Evolutionary conservation across 495 filamentous ascomycete species (phyloP).

Genomic region (Schizothecium vesticola): DNA sequence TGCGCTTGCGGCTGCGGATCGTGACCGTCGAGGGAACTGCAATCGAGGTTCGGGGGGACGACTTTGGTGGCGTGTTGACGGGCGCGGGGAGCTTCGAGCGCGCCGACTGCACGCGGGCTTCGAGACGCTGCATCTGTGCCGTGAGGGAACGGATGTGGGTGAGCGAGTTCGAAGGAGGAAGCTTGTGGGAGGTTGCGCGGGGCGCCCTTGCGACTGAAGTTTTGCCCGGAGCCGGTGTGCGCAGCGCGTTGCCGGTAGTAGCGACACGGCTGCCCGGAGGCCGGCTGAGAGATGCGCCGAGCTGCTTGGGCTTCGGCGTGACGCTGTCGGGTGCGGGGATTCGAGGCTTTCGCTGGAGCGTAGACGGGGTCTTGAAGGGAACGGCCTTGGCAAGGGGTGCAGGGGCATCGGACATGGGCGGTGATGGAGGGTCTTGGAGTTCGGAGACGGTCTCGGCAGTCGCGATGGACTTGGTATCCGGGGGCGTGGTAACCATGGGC

Average conservation of each 20-base stretch:
- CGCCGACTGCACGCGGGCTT: constrained; percentile 88
- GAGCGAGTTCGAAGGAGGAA: constrained; percentile 80
- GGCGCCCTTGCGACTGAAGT: constrained; percentile 18
- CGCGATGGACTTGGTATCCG: constrained; percentile 55
- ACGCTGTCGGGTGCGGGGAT: constrained; percentile 46
- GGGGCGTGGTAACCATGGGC: constrained; percentile 66
- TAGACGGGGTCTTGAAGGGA: constrained; percentile 22
- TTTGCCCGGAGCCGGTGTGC: constrained; percentile 27
- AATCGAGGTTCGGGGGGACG: constrained; percentile 61
- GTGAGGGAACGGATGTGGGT: constrained; percentile 89
- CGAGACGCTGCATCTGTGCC: constrained; percentile 93
- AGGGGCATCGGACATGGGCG: constrained; percentile 69
- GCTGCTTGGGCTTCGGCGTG: constrained; percentile 44
- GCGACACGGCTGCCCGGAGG: constrained; percentile 29
- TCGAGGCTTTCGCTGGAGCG: constrained; percentile 37
- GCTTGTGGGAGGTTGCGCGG: constrained; percentile 34
- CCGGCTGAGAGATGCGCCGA: constrained; percentile 27
- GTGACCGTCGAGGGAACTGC: constrained; percentile 70
- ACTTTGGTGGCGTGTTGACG: constrained; percentile 70
- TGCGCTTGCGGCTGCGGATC: constrained; percentile 66
- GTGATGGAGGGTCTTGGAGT: constrained; percentile 49
- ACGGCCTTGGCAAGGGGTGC: constrained; percentile 36
- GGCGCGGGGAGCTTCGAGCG: constrained; percentile 86
- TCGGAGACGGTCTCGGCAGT: constrained; percentile 40
- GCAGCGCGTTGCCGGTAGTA: constrained; percentile 27